Percentiles rank a stretch among this genome's conserved stretches.
phyloP scores from a whole-genome alignment of 495 filamentous ascomycete species.

The Tuber brumale region DNA sequence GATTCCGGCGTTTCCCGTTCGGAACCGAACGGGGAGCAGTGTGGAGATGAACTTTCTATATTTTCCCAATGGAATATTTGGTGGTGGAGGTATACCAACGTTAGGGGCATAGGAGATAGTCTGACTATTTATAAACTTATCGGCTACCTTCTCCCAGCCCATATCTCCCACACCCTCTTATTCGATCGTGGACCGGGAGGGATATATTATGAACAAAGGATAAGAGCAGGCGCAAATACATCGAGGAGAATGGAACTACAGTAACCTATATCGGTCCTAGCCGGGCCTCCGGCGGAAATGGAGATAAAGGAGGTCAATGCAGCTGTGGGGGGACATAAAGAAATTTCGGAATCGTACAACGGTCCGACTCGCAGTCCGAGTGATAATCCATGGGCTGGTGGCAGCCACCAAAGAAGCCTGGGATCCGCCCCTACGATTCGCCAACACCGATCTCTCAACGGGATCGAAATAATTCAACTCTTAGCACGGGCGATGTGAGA shows the following conservation, averaged over 20 bases:
- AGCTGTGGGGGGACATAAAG: neutral
- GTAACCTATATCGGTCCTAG: neutral
- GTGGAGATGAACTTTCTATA: neutral
- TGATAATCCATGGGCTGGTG: neutral
- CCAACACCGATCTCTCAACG: neutral
- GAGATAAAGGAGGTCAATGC: neutral
- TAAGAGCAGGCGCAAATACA: neutral
- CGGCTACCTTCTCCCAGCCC: neutral
- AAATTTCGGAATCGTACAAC: neutral
- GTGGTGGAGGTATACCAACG: neutral
- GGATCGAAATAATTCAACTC: neutral
- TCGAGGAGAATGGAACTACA: neutral
- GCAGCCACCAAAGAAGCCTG: neutral
- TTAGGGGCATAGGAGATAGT: neutral
- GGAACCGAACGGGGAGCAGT: neutral
- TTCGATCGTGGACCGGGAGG: neutral
- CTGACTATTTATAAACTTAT: neutral
- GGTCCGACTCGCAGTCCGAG: neutral
- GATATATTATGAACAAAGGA: neutral
- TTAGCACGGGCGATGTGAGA: neutral
- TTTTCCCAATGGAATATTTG: neutral
- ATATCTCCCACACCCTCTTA: neutral
- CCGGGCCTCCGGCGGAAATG: neutral
- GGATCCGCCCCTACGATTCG: neutral
- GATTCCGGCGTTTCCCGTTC: neutral